Evolutionary conservation across 495 filamentous ascomycete genomes (phyloP), one percentile per base, ranked within the genome.

Genomic region (Penicillium riverlandense): DNA sequence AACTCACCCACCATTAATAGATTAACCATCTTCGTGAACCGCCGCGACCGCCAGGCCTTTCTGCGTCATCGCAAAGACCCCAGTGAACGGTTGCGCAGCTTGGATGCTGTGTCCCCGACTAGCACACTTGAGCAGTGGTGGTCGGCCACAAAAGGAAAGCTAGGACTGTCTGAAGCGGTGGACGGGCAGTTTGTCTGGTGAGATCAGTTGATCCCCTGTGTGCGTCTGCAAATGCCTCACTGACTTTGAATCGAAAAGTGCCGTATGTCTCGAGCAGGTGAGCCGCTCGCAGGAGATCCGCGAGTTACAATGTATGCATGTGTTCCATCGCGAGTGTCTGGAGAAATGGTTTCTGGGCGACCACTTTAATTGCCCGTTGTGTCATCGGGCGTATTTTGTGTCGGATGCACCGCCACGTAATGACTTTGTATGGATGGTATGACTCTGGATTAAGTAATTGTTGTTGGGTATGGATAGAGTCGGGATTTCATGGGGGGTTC

Each of bases 161-260:
- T 66, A 14, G 51, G 62, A 8, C 60, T 63, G 11, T 59, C 62
- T 5, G 64, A 69, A 33, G 61, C 52, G 13, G 55, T 62, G 3
- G 67, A 67, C 34, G 57, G 55, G n/a, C 64, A 69, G 38, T 71
- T 72, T 53, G 57, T 66, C 11, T 72, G 69, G 69, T 72, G 56
- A 33, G 58, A 38, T 33, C 30, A 22, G 35, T 13, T 8, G 13
- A 15, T 45, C 4, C 38, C 41, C 6, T 29, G 9, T 38, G 15
- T 35, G 14, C 28, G 35, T 27, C 40, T 38, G 38, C 16, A 7
- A 8, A 10, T 29, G 28, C 22, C 22, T 22, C 22, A 22, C 22
- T 22, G 22, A 22, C 22, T 22, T 22, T 22, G 22, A 22, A 22
- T 22, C 22, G 22, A 22, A 22, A 0, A 73, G 70, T 45, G 67